These are phyloP conservation scores for Termitomyces sp. DNA, from an alignment of 768 basidiomycete genomes.

Conservation along the genomic window DNA sequence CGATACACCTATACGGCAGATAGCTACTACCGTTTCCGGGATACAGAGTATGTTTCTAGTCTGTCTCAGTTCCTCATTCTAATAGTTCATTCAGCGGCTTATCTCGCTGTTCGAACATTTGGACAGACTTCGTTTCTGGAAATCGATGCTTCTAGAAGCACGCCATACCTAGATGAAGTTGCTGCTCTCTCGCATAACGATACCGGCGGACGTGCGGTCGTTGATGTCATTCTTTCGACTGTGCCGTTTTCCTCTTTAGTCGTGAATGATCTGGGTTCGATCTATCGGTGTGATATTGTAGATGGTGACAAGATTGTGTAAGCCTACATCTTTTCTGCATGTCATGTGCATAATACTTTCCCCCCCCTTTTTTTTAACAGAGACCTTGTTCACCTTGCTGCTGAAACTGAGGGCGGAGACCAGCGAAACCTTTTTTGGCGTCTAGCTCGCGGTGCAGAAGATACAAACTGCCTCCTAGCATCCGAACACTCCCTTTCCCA, in stretches of 20 bases:
- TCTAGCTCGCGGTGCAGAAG: constrained; percentile 32
- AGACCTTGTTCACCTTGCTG: constrained; percentile 6
- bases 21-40: constrained; percentile 30
- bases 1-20: constrained; percentile 66
- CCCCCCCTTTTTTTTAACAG: neutral
- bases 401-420: constrained; percentile 1
- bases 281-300: constrained; percentile 43
- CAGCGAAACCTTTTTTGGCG: constrained; percentile 49
- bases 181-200: constrained; percentile 36
- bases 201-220: constrained; percentile 33
- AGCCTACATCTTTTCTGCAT: constrained; percentile 12
- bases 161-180: constrained; percentile 25
- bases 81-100: constrained; percentile 18
- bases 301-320: constrained; percentile 37
- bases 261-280: constrained; percentile 48
- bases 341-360: neutral
- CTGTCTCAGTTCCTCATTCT: neutral
- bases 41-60: constrained; percentile 4
- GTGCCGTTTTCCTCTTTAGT: constrained; percentile 31
- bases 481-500: constrained; percentile 39
- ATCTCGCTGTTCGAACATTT: constrained; percentile 44
- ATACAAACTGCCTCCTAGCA: constrained; percentile 40
- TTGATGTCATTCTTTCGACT: constrained; percentile 44
- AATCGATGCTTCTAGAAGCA: constrained; percentile 16
- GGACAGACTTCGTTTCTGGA: constrained; percentile 38